Evolutionary conservation across 2,329 filamentous ascomycete genomes (phyloP).

Genomic region (Zymoseptoria crescenta): DNA sequence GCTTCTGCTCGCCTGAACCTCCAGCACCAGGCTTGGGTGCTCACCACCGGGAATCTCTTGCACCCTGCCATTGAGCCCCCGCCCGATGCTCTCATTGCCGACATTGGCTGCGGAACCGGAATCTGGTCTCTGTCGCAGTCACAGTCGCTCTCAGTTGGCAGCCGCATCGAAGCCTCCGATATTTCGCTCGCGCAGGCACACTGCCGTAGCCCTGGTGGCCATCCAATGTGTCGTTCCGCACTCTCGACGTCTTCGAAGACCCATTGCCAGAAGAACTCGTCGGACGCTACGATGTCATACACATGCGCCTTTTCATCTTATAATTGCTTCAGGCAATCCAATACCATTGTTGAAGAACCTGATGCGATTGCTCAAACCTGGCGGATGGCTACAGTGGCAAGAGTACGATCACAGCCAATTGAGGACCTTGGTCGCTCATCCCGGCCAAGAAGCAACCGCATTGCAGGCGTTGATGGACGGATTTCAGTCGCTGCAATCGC

Average conservation of each 20-base stretch:
- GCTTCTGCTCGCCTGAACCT: conserved; percentile 21
- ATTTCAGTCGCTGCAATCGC: neutral
- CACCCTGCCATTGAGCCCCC: conserved; percentile 21
- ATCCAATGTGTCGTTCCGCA: conserved; percentile 11
- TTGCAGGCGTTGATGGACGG: neutral
- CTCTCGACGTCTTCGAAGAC: conserved; percentile 12
- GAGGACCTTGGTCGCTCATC: neutral
- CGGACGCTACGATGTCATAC: conserved; percentile 17
- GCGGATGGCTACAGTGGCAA: conserved; percentile 20
- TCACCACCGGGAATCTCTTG: conserved; percentile 21
- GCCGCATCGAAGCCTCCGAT: conserved; percentile 18
- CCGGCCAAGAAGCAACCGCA: neutral
- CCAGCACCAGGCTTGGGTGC: conserved; percentile 28
- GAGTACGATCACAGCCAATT: conserved; percentile 9
- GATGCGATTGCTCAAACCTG: conserved; percentile 15
- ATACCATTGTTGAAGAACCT: conserved; percentile 14
- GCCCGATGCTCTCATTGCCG: conserved; percentile 9
- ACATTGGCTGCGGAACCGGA: conserved; percentile 16
- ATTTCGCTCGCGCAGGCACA: conserved; percentile 13
- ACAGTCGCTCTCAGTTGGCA: neutral
- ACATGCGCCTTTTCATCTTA: conserved; percentile 18
- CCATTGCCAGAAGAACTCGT: conserved; percentile 4
- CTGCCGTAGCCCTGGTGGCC: conserved; percentile 14
- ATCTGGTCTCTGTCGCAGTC: conserved; percentile 13
- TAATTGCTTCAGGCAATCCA: conserved; percentile 15